These are phyloP conservation scores for Penicillium glabrum DNA, from an alignment of 2,329 filamentous ascomycete species.

Conservation along the genomic window DNA sequence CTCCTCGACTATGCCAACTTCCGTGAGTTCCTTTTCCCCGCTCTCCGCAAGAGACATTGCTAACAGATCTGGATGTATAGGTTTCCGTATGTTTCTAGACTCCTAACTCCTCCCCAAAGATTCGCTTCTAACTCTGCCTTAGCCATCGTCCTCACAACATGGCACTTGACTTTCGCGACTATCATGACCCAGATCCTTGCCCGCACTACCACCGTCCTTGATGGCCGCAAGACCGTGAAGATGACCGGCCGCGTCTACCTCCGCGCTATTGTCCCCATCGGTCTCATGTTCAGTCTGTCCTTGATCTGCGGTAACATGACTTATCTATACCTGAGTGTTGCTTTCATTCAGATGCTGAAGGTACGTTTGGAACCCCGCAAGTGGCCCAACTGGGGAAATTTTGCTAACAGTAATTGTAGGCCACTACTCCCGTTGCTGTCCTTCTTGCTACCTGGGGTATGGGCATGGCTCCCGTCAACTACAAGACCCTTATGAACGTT, in stretches of 20 bases:
- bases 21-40: slow-evolving; percentile 37
- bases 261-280: slow-evolving; percentile 90
- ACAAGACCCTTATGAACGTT: slow-evolving; percentile 88
- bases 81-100: slow-evolving; percentile 28
- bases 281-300: slow-evolving; percentile 91
- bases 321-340: slow-evolving; percentile 91
- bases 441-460: slow-evolving; percentile 86
- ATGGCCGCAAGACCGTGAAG: slow-evolving; percentile 92
- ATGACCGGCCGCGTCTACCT: slow-evolving; percentile 95
- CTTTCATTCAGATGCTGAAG: slow-evolving; percentile 98
- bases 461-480: slow-evolving; percentile 77
- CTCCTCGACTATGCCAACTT: slow-evolving; percentile 73
- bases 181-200: slow-evolving; percentile 92
- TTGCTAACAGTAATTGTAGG: slow-evolving; percentile 50
- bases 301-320: slow-evolving; percentile 96
- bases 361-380: slow-evolving; percentile 1
- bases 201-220: slow-evolving; percentile 82
- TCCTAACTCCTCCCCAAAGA: not conserved
- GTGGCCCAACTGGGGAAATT: not conserved
- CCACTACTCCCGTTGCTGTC: slow-evolving; percentile 91
- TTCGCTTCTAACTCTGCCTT: slow-evolving; percentile 32
- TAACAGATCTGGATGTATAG: slow-evolving; percentile 22
- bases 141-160: slow-evolving; percentile 78
- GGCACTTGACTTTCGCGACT: slow-evolving; percentile 91
- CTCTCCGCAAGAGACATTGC: slow-evolving; percentile 24